Base-by-base conservation (phyloP, 139 green algal species). In the Gonium pectorale region DNA sequence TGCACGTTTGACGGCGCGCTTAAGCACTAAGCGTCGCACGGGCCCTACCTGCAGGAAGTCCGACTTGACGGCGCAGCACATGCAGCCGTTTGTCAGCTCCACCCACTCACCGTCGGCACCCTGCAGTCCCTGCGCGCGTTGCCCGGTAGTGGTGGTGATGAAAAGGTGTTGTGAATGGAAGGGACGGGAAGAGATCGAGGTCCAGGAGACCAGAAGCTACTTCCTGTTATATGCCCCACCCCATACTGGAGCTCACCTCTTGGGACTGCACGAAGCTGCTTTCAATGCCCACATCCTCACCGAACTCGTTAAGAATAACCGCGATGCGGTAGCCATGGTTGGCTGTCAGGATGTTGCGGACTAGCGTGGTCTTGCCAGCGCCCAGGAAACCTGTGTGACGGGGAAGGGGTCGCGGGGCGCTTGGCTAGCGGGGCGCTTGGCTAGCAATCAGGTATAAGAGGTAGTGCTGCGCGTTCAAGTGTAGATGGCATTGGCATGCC, bases 31-130 rank as follows among this genome's bases (percentile, higher is more conserved):
- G n/a, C n/a, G n/a, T n/a, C n/a, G n/a, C 46, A 11, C 46, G 46
- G 11, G 46, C 46, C 92, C 54, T 0, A 82, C 87, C 60, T 88
- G 87, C 72, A 99, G 86, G 88, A 99, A 97, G 80, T 97, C 93
- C 60, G 89, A 94, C 86, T 99, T 99, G 15, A 98, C 95, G 51
- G 85, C 96, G 91, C 97, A 99, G 92, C 97, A 99, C 62, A 99
- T 91, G 91, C 97, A 99, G 26, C 97, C 97, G 81, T 99, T 99
- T 75, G 91, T 92, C n/a, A 99, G 91, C 88, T 99, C 93, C 46
- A 99, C 87, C 96, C 96, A 99, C 56, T 98, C 88, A 43, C 88
- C 88, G 22, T 75, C 63, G 22, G 51, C 64, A 37, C 71, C 2
- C 29, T 72, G 41, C 22, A 86, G 52, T 24, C 67, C 67, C 67